Conservation (phyloP, 768 basidiomycete species). For the Boletus pseudopeckii region DNA sequence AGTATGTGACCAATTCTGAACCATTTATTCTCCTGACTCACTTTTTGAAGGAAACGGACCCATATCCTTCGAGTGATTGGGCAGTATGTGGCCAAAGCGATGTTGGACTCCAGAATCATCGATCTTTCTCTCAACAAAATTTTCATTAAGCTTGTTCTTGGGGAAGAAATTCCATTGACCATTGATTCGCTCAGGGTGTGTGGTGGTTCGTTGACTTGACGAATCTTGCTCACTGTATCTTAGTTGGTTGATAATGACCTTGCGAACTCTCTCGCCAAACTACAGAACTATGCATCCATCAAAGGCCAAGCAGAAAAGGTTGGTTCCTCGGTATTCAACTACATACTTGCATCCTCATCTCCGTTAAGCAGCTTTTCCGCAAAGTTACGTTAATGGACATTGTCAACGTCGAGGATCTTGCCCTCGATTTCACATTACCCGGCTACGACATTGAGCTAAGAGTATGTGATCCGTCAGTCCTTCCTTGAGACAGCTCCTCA, state of each 20-base stretch:
- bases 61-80: slow-evolving; percentile 89
- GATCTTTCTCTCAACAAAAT: slow-evolving; percentile 92
- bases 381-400: slow-evolving; percentile 59
- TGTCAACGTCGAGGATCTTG: slow-evolving; percentile 78
- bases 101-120: slow-evolving; percentile 96
- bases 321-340: slow-evolving; percentile 1
- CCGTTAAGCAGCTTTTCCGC: slow-evolving; percentile 41
- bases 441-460: slow-evolving; percentile 92
- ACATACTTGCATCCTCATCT: not conserved
- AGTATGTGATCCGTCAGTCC: slow-evolving; percentile 41
- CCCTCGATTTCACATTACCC: slow-evolving; percentile 94
- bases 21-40: not conserved
- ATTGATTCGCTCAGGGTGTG: slow-evolving; percentile 79
- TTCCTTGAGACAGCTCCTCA: not conserved
- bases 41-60: slow-evolving; percentile 62
- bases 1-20: slow-evolving; percentile 44
- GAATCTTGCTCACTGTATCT: slow-evolving; percentile 5
- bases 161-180: slow-evolving; percentile 79
- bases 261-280: slow-evolving; percentile 78
- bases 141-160: slow-evolving; percentile 89
- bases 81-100: slow-evolving; percentile 94
- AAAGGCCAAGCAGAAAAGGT: slow-evolving; percentile 57
- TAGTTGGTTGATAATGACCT: slow-evolving; percentile 83
- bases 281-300: slow-evolving; percentile 63
- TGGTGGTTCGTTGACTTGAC: slow-evolving; percentile 1